Conservation (phyloP, 352 stramenopile species). For the Phytophthora pinifolia region DNA sequence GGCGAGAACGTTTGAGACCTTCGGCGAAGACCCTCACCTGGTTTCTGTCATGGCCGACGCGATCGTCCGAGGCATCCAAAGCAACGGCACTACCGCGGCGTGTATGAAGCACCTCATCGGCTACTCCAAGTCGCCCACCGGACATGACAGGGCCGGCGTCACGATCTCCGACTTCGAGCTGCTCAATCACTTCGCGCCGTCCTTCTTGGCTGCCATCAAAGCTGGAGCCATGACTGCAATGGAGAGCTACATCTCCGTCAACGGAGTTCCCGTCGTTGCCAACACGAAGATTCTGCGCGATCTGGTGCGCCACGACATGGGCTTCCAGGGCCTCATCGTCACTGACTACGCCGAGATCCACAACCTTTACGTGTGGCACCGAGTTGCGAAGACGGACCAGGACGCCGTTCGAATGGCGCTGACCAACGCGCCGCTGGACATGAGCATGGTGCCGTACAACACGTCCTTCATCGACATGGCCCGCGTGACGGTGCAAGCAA, state of each 20-base stretch:
- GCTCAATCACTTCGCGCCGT: constrained; percentile 84
- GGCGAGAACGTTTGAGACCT: constrained; percentile 92
- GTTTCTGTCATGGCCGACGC: constrained; percentile 78
- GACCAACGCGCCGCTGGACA: constrained; percentile 82
- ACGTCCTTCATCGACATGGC: constrained; percentile 52
- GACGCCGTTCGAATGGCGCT: constrained; percentile 74
- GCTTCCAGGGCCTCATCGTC: constrained; percentile 88
- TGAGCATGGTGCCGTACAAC: constrained; percentile 88
- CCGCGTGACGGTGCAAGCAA: constrained; percentile 39
- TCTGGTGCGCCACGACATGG: constrained; percentile 83
- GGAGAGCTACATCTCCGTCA: constrained; percentile 94
- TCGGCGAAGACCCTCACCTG: constrained; percentile 91
- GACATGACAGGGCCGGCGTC: constrained; percentile 81
- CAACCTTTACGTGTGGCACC: constrained; percentile 77
- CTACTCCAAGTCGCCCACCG: constrained; percentile 82
- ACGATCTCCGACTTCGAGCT: constrained; percentile 75
- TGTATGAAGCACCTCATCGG: constrained; percentile 92
- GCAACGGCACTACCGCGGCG: constrained; percentile 56
- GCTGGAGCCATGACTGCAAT: constrained; percentile 89
- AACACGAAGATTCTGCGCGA: constrained; percentile 81
- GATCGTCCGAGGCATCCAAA: constrained; percentile 85
- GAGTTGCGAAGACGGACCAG: constrained; percentile 44
- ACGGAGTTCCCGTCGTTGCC: constrained; percentile 89
- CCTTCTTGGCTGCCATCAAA: constrained; percentile 82
- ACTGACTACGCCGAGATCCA: constrained; percentile 94